Evolutionary conservation across 1,284 basidiomycete genomes (phyloP), one percentile per base, ranked within the genome.

Genomic region (Malassezia nana): DNA sequence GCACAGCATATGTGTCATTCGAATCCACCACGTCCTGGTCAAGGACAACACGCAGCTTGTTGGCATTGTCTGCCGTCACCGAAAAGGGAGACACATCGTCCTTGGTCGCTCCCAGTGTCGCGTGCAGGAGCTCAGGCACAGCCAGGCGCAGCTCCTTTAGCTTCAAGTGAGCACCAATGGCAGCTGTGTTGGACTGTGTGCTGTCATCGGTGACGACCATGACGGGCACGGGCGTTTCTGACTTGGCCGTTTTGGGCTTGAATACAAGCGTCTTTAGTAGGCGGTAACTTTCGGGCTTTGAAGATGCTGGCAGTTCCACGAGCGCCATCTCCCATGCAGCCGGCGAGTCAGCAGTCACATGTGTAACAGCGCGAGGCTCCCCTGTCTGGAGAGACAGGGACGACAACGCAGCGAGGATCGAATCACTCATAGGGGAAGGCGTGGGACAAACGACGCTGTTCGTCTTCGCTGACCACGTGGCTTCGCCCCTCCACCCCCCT

Each of bases 241-340:
- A 81, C 77, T 94, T 94, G 44, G 89, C 85, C 1, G 89, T 89
- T 76, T 89, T 89, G 31, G 87, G 87, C 71, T 89, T 89, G 81
- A 86, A 89, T 50, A 89, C 84, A 63, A 89, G 81, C 30, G 84
- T 86, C 76, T 89, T 89, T 4, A 51, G 33, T 29, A 53, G 22
- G 22, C 32, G 51, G 48, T 46, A 57, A 26, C 24, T 29, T 1
- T 13, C 25, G 15, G 55, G 51, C 42, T 28, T 22, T 8, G 22
- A n/a, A 2, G 40, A n/a, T 7, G 25, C 42, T 6, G 50, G 22
- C 22, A 55, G 38, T 22, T 50, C 28, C 20, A 24, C 25, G 25
- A 58, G 50, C 28, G 50, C 50, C 2, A 42, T 43, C 12, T 26
- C 30, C 46, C 55, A 53, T 20, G 20, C 52, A 7, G 44, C 44